Evolutionary conservation across 108 stramenopile species (phyloP), one percentile per base, ranked within the genome.

Genomic region (Cyclotella cryptica): DNA sequence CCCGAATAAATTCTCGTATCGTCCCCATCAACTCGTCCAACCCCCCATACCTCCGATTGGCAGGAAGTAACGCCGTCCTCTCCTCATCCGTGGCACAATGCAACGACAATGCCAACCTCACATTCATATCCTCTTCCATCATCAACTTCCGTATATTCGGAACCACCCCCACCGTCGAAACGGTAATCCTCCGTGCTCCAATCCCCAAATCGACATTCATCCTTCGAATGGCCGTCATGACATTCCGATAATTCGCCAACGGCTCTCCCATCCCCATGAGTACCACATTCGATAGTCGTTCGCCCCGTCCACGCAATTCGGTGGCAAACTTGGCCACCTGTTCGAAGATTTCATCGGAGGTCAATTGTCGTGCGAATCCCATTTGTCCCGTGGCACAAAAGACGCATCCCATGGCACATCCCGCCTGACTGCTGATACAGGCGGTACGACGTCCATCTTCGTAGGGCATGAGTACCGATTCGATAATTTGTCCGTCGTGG

Each of bases 401-500:
- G 28, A 81, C 80, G 65, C 85, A 86, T 62, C 97, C 97, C 91
- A 96, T 96, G 19, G 95, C 98, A 85, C 98, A 99, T 43, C 98
- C 98, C 1, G 97, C 98, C 84, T 99, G 98, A 71, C 87, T 88
- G 21, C 89, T 91, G 52, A 99, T 98, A 72, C 98, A 99, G 7
- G 98, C 97, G 13, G 98, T 99, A 39, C 95, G 87, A n/a, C 97
- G 74, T 29, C 98, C 98, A 80, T 98, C 97, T 43, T 93, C 75
- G 80, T 99, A 99, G 22, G 97, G 97, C 98, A 99, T 99, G 12
- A 99, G 83, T 10, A 99, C 98, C 11, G 92, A 90, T 83, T 99
- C 98, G 72, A 99, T 98, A 61, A 97, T 49, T 83, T 95, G 93
- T n/a, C 96, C 97, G 78, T 98, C 97, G 41, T 78, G 65, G n/a